Percentiles rank a stretch among this genome's conserved stretches.
Evolutionary conservation across 495 filamentous ascomycete genomes (phyloP).

Genomic region (Penicillium taxi): DNA sequence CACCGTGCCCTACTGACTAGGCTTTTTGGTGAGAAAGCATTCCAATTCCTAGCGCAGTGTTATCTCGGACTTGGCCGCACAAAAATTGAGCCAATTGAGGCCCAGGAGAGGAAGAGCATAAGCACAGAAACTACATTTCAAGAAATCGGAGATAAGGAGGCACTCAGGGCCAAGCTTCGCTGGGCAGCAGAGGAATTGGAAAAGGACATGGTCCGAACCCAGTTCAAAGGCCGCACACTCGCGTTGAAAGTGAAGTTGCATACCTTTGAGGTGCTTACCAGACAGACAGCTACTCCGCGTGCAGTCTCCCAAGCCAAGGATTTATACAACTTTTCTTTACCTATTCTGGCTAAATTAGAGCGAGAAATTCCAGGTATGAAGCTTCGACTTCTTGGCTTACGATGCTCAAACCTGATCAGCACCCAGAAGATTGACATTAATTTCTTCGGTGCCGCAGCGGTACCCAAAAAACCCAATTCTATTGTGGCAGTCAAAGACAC

Average conservation of each 20-base stretch:
- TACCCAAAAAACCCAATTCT: constrained; percentile 8
- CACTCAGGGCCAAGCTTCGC: constrained; percentile 69
- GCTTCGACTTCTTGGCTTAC: constrained; percentile 78
- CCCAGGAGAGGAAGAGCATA: constrained; percentile 86
- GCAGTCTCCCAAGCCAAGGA: constrained; percentile 69
- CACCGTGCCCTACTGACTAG: constrained; percentile 62
- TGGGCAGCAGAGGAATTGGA: constrained; percentile 79
- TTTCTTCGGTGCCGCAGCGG: constrained; percentile 61
- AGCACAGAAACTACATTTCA: constrained; percentile 90
- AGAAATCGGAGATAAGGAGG: constrained; percentile 61
- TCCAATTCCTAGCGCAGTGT: constrained; percentile 73
- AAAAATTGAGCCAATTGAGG: constrained; percentile 75
- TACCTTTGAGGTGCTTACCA: constrained; percentile 82
- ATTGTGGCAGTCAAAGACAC: constrained; percentile 2
- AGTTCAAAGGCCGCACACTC: constrained; percentile 83
- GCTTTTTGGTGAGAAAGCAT: constrained; percentile 87
- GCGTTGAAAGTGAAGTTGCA: constrained; percentile 91
- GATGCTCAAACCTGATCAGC: constrained; percentile 79
- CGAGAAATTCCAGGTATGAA: constrained; percentile 76
- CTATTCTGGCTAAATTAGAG: constrained; percentile 79
- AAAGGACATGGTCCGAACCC: constrained; percentile 68
- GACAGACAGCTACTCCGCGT: constrained; percentile 68
- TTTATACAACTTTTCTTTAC: constrained; percentile 70
- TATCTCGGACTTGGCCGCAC: constrained; percentile 89
- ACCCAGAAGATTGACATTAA: constrained; percentile 68